Percentiles rank a stretch among this genome's conserved stretches.
phyloP scores from a whole-genome alignment of 2,329 filamentous ascomycete species.

The Ceratocystis eucalypticola region DNA sequence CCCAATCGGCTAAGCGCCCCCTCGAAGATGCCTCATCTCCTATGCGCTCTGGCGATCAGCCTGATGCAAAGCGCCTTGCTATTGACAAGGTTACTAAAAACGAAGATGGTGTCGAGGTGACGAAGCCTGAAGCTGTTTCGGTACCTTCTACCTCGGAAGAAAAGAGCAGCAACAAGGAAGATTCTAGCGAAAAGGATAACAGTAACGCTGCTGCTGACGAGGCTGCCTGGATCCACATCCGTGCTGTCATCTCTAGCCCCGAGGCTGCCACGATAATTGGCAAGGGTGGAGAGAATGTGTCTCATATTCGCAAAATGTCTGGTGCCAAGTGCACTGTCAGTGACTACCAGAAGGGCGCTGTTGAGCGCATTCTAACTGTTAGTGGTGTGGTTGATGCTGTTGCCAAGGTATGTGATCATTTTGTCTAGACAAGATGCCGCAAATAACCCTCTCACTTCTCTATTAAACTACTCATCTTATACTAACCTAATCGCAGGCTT shows the following conservation, averaged over 20 bases:
- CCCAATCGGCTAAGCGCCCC: constrained; percentile 73
- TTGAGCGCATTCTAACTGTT: constrained; percentile 94
- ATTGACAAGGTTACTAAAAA: constrained; percentile 81
- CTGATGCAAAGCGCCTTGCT: constrained; percentile 91
- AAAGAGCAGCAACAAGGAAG: constrained; percentile 35
- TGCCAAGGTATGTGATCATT: constrained; percentile 56
- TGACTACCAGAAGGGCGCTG: constrained; percentile 92
- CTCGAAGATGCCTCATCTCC: constrained; percentile 98
- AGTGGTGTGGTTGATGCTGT: constrained; percentile 93
- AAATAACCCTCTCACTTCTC: not conserved
- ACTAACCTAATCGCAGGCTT: constrained; percentile 49
- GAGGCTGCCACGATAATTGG: constrained; percentile 97
- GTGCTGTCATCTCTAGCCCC: constrained; percentile 90
- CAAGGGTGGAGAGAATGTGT: constrained; percentile 97
- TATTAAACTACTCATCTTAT: constrained; percentile 7
- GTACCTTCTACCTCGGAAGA: constrained; percentile 30
- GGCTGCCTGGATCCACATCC: constrained; percentile 90
- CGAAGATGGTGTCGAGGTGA: constrained; percentile 40
- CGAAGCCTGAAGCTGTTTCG: constrained; percentile 30
- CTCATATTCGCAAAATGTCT: constrained; percentile 86
- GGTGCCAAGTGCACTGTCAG: constrained; percentile 98
- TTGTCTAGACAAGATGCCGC: not conserved
- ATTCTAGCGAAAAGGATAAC: constrained; percentile 30
- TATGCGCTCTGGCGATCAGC: constrained; percentile 78
- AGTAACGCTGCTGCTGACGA: constrained; percentile 60